A percentile compares a stretch with the other conserved stretches of the same genome.
Conservation (phyloP, 2,329 filamentous ascomycete genomes). For the Trichoderma sp. region DNA sequence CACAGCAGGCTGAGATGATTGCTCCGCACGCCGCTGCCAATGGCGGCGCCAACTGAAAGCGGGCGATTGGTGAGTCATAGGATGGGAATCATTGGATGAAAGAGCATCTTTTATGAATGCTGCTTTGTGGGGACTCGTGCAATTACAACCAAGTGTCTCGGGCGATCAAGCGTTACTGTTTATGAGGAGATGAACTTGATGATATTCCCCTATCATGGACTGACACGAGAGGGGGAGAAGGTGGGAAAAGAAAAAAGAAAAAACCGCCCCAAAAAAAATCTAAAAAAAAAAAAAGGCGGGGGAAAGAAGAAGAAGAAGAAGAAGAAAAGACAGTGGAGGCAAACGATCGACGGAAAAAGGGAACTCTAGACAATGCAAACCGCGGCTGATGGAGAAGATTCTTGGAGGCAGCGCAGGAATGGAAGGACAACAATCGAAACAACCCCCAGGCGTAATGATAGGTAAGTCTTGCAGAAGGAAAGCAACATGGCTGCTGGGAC, state of each 20-base stretch:
- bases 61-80: background rate
- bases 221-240: background rate
- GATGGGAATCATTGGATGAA: constrained; percentile 3
- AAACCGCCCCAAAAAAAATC: no score
- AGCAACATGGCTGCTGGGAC: background rate
- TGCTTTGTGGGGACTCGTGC: background rate
- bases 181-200: constrained; percentile 19
- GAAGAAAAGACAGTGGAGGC: background rate
- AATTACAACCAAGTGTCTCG: background rate
- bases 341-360: background rate
- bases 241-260: background rate
- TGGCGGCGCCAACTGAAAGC: constrained; percentile 20
- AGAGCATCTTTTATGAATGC: constrained; percentile 1
- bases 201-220: constrained; percentile 11
- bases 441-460: background rate
- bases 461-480: constrained; percentile 8
- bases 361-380: constrained; percentile 18
- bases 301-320: background rate
- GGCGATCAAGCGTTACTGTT: constrained; percentile 6
- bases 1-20: constrained; percentile 24
- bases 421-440: background rate
- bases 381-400: background rate
- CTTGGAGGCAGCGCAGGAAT: background rate
- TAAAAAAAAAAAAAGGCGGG: background rate
- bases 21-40: constrained; percentile 11